phyloP scores from a whole-genome alignment of 768 basidiomycete genomes.

The Collybiopsis luxurians region DNA sequence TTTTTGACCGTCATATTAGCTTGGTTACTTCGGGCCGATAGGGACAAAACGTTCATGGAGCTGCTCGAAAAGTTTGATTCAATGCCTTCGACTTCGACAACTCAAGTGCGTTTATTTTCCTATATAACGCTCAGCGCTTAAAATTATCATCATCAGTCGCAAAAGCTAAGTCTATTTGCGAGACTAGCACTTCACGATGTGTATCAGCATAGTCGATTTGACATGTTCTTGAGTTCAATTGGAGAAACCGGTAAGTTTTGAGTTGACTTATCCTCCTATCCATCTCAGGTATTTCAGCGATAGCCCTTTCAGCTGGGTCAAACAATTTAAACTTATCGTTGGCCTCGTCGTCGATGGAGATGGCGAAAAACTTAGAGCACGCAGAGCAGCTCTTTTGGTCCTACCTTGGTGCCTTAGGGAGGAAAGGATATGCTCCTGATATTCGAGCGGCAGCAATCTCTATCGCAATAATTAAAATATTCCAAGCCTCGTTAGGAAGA shows the following conservation, averaged over 20 bases:
- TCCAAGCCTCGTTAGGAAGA: constrained; percentile 80
- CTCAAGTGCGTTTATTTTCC: constrained; percentile 41
- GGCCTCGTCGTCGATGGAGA: constrained; percentile 52
- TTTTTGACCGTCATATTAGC: constrained; percentile 35
- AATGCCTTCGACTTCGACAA: constrained; percentile 53
- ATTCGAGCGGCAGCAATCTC: constrained; percentile 75
- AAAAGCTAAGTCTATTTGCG: constrained; percentile 68
- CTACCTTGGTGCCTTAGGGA: constrained; percentile 52
- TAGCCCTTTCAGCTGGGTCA: constrained; percentile 79
- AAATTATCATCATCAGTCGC: constrained; percentile 45
- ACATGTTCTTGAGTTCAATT: constrained; percentile 88
- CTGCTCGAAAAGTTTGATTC: constrained; percentile 58
- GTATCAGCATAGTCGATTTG: constrained; percentile 73
- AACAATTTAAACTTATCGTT: constrained; percentile 35
- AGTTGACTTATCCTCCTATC: background rate
- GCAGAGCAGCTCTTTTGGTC: constrained; percentile 73
- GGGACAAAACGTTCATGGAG: constrained; percentile 45
- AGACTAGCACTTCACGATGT: constrained; percentile 77
- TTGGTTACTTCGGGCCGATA: constrained; percentile 62
- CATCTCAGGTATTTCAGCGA: constrained; percentile 58
- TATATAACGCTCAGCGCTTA: background rate
- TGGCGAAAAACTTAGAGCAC: constrained; percentile 55
- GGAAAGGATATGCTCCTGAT: constrained; percentile 62
- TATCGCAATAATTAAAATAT: constrained; percentile 65
- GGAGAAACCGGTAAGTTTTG: constrained; percentile 78